phyloP scores from a whole-genome alignment of 106 monocot species.

The Dendrobium huoshanense region DNA sequence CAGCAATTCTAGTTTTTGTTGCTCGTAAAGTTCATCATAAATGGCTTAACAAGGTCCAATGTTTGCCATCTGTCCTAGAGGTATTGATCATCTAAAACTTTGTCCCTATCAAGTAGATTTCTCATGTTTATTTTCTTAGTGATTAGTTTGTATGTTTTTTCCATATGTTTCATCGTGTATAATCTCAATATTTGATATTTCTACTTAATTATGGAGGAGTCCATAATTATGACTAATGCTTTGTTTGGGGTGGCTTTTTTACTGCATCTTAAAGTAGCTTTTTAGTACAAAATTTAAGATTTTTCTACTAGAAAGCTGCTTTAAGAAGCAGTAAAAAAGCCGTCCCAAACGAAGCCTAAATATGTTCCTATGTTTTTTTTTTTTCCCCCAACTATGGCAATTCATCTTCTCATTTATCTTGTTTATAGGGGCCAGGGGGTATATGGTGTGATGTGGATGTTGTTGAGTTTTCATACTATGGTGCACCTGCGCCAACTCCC shows the following conservation, averaged over 20 bases:
- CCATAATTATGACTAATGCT: too few species aligned
- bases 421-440: slow-evolving; percentile 70
- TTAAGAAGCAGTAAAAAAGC: too few species aligned
- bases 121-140: too few species aligned
- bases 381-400: background rate
- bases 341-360: too few species aligned
- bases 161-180: too few species aligned
- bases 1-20: slow-evolving; percentile 95
- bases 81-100: slow-evolving; percentile 14
- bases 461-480: slow-evolving; percentile 93
- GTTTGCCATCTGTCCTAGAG: slow-evolving; percentile 81
- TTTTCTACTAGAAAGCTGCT: too few species aligned
- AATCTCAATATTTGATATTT: too few species aligned
- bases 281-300: too few species aligned
- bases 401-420: slow-evolving; percentile 4
- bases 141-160: too few species aligned
- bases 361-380: background rate
- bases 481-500: slow-evolving; percentile 82
- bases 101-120: background rate
- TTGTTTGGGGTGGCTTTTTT: too few species aligned
- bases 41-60: slow-evolving; percentile 74
- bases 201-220: too few species aligned
- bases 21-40: slow-evolving; percentile 84
- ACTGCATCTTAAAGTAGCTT: too few species aligned
- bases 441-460: slow-evolving; percentile 99